Conservation (phyloP, 768 basidiomycete genomes). For the Suillus tomentosus region DNA sequence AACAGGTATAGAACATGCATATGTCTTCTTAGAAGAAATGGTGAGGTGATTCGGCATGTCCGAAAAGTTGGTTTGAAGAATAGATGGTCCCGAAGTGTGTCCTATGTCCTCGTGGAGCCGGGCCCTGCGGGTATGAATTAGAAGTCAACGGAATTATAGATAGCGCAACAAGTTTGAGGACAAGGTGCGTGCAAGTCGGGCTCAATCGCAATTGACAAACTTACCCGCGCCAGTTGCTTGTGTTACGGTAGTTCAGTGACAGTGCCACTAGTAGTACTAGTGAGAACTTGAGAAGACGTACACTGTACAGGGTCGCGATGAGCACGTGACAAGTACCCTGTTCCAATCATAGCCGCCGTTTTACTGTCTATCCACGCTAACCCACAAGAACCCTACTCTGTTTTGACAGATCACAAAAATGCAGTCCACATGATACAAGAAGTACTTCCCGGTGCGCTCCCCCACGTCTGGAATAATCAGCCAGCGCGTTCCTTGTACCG, state of each 20-base stretch:
- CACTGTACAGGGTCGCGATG: not conserved
- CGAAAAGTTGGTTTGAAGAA: not conserved
- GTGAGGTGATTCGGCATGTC: constrained; percentile 76
- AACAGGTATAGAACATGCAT: constrained; percentile 52
- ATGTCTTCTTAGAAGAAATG: constrained; percentile 76
- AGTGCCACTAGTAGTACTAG: too few species aligned
- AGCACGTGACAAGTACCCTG: not conserved
- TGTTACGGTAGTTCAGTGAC: too few species aligned
- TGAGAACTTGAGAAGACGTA: too few species aligned
- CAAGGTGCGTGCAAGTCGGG: not conserved
- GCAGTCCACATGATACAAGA: too few species aligned
- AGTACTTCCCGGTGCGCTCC: too few species aligned
- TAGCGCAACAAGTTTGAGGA: not conserved
- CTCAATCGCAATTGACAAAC: not conserved
- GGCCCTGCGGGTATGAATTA: not conserved
- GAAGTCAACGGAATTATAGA: not conserved
- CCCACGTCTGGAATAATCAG: too few species aligned
- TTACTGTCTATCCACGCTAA: too few species aligned
- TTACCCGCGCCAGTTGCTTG: not conserved
- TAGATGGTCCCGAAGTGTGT: not conserved
- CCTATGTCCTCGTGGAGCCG: not conserved
- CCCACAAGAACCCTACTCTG: too few species aligned
- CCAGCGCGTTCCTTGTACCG: too few species aligned
- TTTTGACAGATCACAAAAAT: too few species aligned
- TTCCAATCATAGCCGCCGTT: too few species aligned